Evolutionary conservation across 495 filamentous ascomycete species (phyloP).

Genomic region (Entonaema liquescens): DNA sequence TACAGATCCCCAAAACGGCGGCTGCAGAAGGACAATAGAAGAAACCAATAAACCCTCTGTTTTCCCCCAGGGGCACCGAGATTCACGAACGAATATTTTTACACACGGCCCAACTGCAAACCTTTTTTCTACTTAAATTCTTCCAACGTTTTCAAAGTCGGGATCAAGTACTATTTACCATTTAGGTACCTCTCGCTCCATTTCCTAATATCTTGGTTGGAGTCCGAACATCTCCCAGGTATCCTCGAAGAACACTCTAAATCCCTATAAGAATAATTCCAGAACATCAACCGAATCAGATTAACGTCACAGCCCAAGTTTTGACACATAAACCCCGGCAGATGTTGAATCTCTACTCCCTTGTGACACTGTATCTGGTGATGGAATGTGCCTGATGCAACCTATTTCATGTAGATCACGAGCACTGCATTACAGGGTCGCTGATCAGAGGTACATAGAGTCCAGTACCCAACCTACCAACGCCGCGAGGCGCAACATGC

Average conservation of each 20-base stretch:
- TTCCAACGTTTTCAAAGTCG: not conserved
- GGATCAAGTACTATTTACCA: not conserved
- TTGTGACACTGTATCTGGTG: constrained; percentile 28
- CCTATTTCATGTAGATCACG: constrained; percentile 40
- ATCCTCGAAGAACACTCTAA: not conserved
- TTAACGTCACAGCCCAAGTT: constrained; percentile 31
- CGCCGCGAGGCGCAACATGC: constrained; percentile 40
- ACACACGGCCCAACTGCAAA: not conserved
- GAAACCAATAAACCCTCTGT: not conserved
- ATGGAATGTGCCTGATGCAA: constrained; percentile 40
- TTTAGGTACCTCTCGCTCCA: not conserved
- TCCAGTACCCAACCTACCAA: constrained; percentile 10
- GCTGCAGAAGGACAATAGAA: not conserved
- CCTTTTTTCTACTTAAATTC: not conserved
- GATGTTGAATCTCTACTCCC: constrained; percentile 30
- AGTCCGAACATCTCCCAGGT: not conserved
- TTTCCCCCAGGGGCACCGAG: not conserved
- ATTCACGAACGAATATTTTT: not conserved
- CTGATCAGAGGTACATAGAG: constrained; percentile 22
- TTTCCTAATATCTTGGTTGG: not conserved
- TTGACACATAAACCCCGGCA: constrained; percentile 33
- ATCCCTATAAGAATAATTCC: constrained; percentile 36
- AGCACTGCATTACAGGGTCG: constrained; percentile 34
- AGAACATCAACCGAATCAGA: constrained; percentile 40
- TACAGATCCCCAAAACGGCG: constrained; percentile 27